phyloP scores from a whole-genome alignment of 2,329 filamentous ascomycete species.

The Penicillium sumatraense region DNA sequence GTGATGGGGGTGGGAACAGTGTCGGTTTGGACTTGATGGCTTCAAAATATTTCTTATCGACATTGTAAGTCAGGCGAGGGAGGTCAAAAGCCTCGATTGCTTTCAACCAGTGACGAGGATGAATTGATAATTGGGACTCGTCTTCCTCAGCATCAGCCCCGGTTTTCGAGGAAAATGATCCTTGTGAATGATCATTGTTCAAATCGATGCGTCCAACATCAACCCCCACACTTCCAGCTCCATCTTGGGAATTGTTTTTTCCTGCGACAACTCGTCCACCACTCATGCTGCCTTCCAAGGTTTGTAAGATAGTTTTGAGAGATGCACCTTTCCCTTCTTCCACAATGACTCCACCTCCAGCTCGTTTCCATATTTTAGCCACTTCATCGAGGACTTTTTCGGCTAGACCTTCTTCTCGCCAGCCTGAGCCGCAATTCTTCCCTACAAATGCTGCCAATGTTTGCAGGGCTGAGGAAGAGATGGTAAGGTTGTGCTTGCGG shows the following conservation, averaged over 20 bases:
- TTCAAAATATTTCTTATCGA: slow-evolving; percentile 86
- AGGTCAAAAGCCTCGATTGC: slow-evolving; percentile 84
- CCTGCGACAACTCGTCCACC: slow-evolving; percentile 64
- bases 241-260: slow-evolving; percentile 52
- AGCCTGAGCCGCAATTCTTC: slow-evolving; percentile 90
- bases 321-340: slow-evolving; percentile 71
- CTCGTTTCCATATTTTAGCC: slow-evolving; percentile 87
- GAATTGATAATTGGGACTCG: slow-evolving; percentile 65
- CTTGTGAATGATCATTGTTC: slow-evolving; percentile 53
- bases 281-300: slow-evolving; percentile 83
- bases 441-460: slow-evolving; percentile 88
- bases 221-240: slow-evolving; percentile 34
- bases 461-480: slow-evolving; percentile 84
- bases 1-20: slow-evolving; percentile 74
- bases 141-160: slow-evolving; percentile 59
- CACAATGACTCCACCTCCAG: slow-evolving; percentile 87
- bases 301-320: slow-evolving; percentile 80
- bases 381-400: slow-evolving; percentile 92
- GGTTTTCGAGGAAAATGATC: slow-evolving; percentile 31
- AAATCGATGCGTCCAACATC: slow-evolving; percentile 50
- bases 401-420: slow-evolving; percentile 91
- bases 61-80: slow-evolving; percentile 60
- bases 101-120: slow-evolving; percentile 82
- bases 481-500: slow-evolving; percentile 93
- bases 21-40: slow-evolving; percentile 68